These are phyloP conservation scores for Astragalus membranaceus DNA, from an alignment of 306 rosid genomes.

Conservation along the genomic window DNA sequence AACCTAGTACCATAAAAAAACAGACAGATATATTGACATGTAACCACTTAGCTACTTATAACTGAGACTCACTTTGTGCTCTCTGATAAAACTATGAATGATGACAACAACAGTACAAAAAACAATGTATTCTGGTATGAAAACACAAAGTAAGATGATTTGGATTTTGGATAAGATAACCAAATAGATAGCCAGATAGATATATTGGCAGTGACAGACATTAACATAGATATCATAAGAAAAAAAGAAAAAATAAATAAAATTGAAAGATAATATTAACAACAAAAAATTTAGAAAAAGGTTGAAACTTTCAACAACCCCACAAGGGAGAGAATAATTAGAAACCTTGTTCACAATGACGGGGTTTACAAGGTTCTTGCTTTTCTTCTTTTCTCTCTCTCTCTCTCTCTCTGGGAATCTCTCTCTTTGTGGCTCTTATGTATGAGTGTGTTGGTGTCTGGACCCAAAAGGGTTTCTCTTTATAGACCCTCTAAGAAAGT, in stretches of 20 bases:
- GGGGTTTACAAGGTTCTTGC: slow-evolving; percentile 40
- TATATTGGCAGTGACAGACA: slow-evolving; percentile 22
- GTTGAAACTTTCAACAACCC: slow-evolving; percentile 23
- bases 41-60: slow-evolving; percentile 11
- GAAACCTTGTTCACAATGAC: slow-evolving; percentile 77
- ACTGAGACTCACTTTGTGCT: slow-evolving; percentile 31
- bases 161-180: slow-evolving; percentile 40
- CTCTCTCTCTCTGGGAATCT: slow-evolving; percentile 5
- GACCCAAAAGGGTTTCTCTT: slow-evolving; percentile 20
- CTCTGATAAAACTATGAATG: slow-evolving; percentile 53
- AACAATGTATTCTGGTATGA: slow-evolving; percentile 22
- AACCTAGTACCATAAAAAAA: slow-evolving; percentile 12
- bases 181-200: not conserved
- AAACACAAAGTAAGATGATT: slow-evolving; percentile 14
- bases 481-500: slow-evolving; percentile 19
- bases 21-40: slow-evolving; percentile 5
- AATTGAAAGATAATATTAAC: not conserved
- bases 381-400: not conserved
- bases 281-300: slow-evolving; percentile 19
- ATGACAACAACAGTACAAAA: slow-evolving; percentile 33
- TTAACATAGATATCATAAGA: slow-evolving; percentile 35
- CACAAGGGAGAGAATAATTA: slow-evolving; percentile 46
- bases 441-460: not conserved
- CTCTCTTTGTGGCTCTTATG: not conserved
- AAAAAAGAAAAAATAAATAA: not conserved